Evolutionary conservation across 176 grass and related monocot species (phyloP), one percentile per base, ranked within the genome.

Genomic region (Ananas comosus): DNA sequence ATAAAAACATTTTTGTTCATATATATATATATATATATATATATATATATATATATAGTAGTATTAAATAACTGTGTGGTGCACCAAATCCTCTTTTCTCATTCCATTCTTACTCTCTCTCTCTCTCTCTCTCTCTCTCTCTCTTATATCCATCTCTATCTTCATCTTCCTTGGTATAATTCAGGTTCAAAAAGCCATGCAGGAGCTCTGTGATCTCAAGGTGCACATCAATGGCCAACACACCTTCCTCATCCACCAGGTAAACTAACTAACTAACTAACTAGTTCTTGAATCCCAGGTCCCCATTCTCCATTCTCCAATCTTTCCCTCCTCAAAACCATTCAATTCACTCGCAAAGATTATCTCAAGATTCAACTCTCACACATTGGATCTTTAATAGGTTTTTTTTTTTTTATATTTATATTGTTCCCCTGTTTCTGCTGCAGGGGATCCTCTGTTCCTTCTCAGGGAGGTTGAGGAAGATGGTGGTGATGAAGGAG

Each of bases 241-340:
- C 84, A 92, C 80, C 53, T 86, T 97, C 74, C 79, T 87, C 77
- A 84, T 97, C 28, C 89, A 97, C 74, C 89, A 92, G 93, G 93
- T 86, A 83, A 14, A 1, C 23, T 13, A 16, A 10, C 47, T 11
- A 59, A 59, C n/a, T 65, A 1, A 11, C 3, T 19, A 3, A 42
- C 22, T 28, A 25, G 49, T 19, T 28, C 53, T 63, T 49, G 56
- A 16, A 11, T 22, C n/a, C 17, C 6, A 59, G 2, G 7, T 61
- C 4, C 33, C 0, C 33, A 42, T 42, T 42, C 33, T 42, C 33
- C 33, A 42, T 33, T 5, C 29, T 33, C 29, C 51, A 11, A 23
- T 23, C 22, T 23, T 1, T 23, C 22, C 22, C 22, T 23, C 22
- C 22, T 23, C 22, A 23, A 65, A 51, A 67, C 10, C 49, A 3